Base-by-base conservation (phyloP, 495 filamentous ascomycete genomes). In the Tetracladium setigerum region DNA sequence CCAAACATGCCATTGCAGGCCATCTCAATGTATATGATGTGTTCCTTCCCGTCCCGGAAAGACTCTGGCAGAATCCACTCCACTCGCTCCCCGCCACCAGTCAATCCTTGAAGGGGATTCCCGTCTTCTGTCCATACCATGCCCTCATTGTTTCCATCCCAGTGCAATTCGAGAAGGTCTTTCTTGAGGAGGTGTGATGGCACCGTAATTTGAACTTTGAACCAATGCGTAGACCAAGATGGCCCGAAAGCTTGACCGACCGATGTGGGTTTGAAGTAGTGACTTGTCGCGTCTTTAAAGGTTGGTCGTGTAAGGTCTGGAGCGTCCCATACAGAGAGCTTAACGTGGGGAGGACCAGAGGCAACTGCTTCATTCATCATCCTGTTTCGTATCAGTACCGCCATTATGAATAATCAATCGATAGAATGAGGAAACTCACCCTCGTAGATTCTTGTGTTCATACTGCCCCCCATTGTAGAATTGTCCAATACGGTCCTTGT, bases 141-240 rank as follows among this genome's bases (percentile, higher is more conserved):
- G 12, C 86, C 92, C 65, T 98, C 92, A 55, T 87, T 91, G 66
- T 86, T 84, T 18, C 83, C 80, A 66, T 98, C 92, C 89, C 92
- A 98, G 55, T 94, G 88, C 45, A 98, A 84, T 63, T 96, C 94
- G 31, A 98, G 67, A 19, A 83, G 81, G 46, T 86, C 77, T 54
- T 88, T 84, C 34, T 87, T 62, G 19, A 61, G 69, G 52, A 95
- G 72, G 1, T 87, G 68, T 53, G 72, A 52, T 14, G 92, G 92
- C 16, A 98, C 76, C 1, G 73, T 86, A 46, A 98, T 67, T 35
- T 79, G 68, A 44, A 95, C 77, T 36, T 81, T 83, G 74, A 97
- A 92, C 92, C 92, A 98, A 65, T 96, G 91, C n/a, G 92, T 98
- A 0, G 88, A 88, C 92, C 92, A 98, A 38, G 89, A 90, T 10